These are phyloP conservation scores for Torulaspora globosa DNA, from an alignment of 1,139 yeast species.

Conservation along the genomic window DNA sequence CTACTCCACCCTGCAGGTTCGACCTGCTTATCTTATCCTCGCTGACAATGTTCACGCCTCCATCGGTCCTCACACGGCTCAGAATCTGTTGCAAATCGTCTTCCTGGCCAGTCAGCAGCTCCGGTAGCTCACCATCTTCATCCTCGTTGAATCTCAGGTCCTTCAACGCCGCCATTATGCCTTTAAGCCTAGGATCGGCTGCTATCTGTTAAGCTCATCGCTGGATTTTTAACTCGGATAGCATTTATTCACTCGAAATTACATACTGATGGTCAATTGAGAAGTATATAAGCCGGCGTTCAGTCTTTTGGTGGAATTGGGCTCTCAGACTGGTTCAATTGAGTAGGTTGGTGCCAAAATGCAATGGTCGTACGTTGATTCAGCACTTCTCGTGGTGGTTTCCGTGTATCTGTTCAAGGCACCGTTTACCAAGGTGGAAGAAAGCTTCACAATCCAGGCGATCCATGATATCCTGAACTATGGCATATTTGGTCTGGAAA, in stretches of 20 bases:
- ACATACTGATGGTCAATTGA: not conserved
- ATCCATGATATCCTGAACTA: constrained; percentile 70
- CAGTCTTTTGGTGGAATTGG: not conserved
- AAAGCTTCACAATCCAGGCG: constrained; percentile 88
- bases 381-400: constrained; percentile 37
- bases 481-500: constrained; percentile 48
- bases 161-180: constrained; percentile 32
- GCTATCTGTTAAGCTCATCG: not conserved
- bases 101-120: constrained; percentile 44
- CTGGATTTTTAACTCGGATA: constrained; percentile 4
- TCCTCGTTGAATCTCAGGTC: constrained; percentile 31
- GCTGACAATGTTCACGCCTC: constrained; percentile 31
- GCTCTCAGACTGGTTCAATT: not conserved
- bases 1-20: constrained; percentile 30
- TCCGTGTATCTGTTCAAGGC: constrained; percentile 50
- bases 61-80: constrained; percentile 26
- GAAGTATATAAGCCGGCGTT: not conserved
- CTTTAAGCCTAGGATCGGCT: not conserved
- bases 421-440: constrained; percentile 91
- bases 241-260: constrained; percentile 2
- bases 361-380: constrained; percentile 29
- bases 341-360: constrained; percentile 6
- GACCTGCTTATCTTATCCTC: constrained; percentile 31
- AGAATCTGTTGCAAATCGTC: constrained; percentile 29
- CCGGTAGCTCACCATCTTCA: constrained; percentile 49